These are phyloP conservation scores for Coprinopsis cinerea DNA, from an alignment of 768 basidiomycete genomes.

Conservation along the genomic window DNA sequence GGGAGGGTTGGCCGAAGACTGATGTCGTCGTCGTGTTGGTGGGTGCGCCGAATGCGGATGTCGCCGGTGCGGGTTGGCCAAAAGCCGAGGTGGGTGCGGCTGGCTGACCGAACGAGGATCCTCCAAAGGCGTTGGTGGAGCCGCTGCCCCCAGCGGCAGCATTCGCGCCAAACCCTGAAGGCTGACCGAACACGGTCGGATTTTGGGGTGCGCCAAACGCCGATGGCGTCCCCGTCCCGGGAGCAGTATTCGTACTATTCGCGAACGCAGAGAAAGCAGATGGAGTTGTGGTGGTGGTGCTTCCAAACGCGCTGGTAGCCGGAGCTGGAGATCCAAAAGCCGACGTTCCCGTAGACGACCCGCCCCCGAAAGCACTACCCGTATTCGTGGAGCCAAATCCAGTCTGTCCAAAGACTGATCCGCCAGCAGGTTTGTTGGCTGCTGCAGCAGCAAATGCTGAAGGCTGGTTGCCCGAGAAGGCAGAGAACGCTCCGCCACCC, in stretches of 20 bases:
- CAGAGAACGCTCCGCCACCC: constrained; percentile 41
- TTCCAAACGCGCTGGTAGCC: constrained; percentile 5
- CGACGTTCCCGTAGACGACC: constrained; percentile 11
- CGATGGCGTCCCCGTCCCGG: constrained; percentile 1
- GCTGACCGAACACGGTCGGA: constrained; percentile 14
- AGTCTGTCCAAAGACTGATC: constrained; percentile 24
- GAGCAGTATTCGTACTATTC: background rate
- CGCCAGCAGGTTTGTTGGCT: constrained; percentile 18
- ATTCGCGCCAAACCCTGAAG: constrained; percentile 5
- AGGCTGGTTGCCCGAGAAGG: constrained; percentile 40
- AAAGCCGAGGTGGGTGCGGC: too few species aligned
- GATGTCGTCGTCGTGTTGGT: background rate
- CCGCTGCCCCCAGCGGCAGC: background rate
- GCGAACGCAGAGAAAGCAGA: constrained; percentile 24
- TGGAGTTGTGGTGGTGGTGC: constrained; percentile 7
- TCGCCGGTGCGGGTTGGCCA: background rate
- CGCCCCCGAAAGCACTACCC: constrained; percentile 4
- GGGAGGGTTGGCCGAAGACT: background rate
- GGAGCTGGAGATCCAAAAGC: constrained; percentile 23
- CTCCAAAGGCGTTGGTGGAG: constrained; percentile 1
- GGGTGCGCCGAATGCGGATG: background rate
- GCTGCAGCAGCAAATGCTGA: constrained; percentile 34
- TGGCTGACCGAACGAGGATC: background rate
- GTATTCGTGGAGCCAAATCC: constrained; percentile 11
- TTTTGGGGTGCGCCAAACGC: constrained; percentile 18